phyloP scores from a whole-genome alignment of 2,329 filamentous ascomycete species.

The Drechslerella stenobrocha region DNA sequence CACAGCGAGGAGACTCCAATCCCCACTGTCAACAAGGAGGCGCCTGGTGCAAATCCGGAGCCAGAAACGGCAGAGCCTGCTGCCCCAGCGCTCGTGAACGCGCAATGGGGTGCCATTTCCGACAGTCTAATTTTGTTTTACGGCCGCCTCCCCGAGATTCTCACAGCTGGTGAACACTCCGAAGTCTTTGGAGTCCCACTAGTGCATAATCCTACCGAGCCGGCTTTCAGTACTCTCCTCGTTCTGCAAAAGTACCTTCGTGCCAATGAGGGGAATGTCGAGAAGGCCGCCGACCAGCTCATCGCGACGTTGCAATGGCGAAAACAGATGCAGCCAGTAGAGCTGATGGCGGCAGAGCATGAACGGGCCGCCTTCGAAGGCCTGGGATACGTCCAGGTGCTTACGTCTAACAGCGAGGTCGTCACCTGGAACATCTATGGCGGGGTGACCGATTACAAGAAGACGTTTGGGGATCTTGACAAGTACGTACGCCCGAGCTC shows the following conservation, averaged over 20 bases:
- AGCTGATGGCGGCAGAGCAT: constrained; percentile 66
- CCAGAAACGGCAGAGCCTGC: constrained; percentile 4
- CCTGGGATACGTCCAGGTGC: constrained; percentile 78
- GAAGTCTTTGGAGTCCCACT: constrained; percentile 89
- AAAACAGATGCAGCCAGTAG: constrained; percentile 71
- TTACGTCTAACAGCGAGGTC: constrained; percentile 65
- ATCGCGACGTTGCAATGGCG: constrained; percentile 80
- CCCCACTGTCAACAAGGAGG: neutral
- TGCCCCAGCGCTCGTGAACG: constrained; percentile 25
- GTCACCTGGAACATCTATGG: constrained; percentile 95
- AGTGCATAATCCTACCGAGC: constrained; percentile 52
- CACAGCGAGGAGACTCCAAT: constrained; percentile 5
- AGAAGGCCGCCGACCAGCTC: constrained; percentile 76
- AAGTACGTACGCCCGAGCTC: constrained; percentile 64
- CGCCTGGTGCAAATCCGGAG: constrained; percentile 9
- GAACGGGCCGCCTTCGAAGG: constrained; percentile 71
- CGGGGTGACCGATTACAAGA: constrained; percentile 75
- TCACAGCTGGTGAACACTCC: constrained; percentile 62
- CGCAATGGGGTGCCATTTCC: constrained; percentile 36
- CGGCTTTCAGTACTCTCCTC: constrained; percentile 29
- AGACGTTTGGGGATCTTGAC: constrained; percentile 78
- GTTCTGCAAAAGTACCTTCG: constrained; percentile 92
- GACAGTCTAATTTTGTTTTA: constrained; percentile 63
- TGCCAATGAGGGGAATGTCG: constrained; percentile 77
- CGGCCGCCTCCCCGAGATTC: constrained; percentile 63